Evolutionary conservation across 192 early-diverging fungal species (phyloP).

Genomic region (Entomortierella parvispora): DNA sequence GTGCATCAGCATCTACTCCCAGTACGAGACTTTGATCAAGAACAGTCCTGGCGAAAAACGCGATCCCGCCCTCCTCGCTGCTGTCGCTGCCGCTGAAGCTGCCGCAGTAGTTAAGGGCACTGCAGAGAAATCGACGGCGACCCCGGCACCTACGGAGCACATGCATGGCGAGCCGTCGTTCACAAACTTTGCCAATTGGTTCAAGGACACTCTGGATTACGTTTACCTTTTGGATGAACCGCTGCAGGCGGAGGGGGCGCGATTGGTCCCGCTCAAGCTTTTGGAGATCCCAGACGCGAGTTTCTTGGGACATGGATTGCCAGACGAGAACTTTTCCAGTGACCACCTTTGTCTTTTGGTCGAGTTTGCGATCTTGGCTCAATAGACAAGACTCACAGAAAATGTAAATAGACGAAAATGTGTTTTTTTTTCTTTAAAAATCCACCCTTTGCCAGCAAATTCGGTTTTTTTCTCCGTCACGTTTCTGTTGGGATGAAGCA

Average conservation of each 20-base stretch:
- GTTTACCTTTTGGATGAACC: conserved; percentile 42
- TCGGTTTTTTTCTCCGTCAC: too few species aligned
- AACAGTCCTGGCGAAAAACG: conserved; percentile 18
- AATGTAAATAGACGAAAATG: too few species aligned
- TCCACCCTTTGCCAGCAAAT: too few species aligned
- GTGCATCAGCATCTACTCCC: conserved; percentile 49
- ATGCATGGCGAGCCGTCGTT: conserved; percentile 39
- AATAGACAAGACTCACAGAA: too few species aligned
- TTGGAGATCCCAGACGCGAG: conserved; percentile 42
- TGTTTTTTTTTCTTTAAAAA: neutral
- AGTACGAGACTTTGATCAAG: conserved; percentile 41
- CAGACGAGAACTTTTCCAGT: conserved; percentile 48
- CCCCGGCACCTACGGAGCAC: conserved; percentile 3
- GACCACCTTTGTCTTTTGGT: conserved; percentile 47
- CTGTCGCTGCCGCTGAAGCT: neutral
- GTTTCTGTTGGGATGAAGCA: too few species aligned
- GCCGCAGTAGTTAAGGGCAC: neutral
- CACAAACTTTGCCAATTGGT: conserved; percentile 51
- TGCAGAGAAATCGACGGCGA: conserved; percentile 25
- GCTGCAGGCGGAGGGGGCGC: conserved; percentile 18
- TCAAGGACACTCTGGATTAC: conserved; percentile 51
- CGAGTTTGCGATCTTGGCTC: conserved; percentile 40
- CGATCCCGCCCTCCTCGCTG: neutral
- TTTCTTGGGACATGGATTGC: conserved; percentile 37
- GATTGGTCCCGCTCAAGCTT: conserved; percentile 32